These are phyloP conservation scores for Musa acuminata DNA, from an alignment of 176 grass and related monocot species.

Conservation along the genomic window DNA sequence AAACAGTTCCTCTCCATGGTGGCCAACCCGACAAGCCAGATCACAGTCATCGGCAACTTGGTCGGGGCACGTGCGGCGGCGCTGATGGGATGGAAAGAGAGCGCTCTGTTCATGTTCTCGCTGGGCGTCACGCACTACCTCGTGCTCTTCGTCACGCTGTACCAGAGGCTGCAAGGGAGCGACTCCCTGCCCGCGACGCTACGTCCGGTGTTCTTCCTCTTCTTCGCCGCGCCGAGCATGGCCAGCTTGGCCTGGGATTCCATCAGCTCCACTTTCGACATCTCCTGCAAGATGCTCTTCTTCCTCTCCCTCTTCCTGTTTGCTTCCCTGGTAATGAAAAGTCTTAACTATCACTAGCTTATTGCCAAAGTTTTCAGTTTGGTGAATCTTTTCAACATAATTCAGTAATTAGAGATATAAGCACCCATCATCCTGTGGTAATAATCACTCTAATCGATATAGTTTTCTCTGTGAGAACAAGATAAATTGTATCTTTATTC, in stretches of 20 bases:
- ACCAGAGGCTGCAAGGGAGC: constrained; percentile 49
- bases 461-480: too few relatives aligned
- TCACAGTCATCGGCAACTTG: constrained; percentile 54
- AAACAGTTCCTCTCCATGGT: constrained; percentile 49
- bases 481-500: too few relatives aligned
- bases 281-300: constrained; percentile 41
- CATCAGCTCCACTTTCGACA: constrained; percentile 37
- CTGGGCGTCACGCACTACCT: constrained; percentile 50
- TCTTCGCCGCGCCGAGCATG: constrained; percentile 44
- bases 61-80: constrained; percentile 37
- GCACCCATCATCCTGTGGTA: too few relatives aligned
- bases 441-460: too few relatives aligned
- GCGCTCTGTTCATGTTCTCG: constrained; percentile 37
- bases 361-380: neutral
- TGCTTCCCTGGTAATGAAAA: constrained; percentile 25
- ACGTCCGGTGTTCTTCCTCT: constrained; percentile 69
- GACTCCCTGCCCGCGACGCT: constrained; percentile 41
- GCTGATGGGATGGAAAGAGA: constrained; percentile 35
- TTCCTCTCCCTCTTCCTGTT: constrained; percentile 59
- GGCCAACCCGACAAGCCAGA: constrained; percentile 53
- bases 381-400: neutral
- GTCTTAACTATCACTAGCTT: neutral
- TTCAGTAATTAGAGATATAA: too few relatives aligned
- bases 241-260: constrained; percentile 39
- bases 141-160: constrained; percentile 65